phyloP scores from a whole-genome alignment of 192 early-diverging fungal species.

The Entomortierella parvispora region DNA sequence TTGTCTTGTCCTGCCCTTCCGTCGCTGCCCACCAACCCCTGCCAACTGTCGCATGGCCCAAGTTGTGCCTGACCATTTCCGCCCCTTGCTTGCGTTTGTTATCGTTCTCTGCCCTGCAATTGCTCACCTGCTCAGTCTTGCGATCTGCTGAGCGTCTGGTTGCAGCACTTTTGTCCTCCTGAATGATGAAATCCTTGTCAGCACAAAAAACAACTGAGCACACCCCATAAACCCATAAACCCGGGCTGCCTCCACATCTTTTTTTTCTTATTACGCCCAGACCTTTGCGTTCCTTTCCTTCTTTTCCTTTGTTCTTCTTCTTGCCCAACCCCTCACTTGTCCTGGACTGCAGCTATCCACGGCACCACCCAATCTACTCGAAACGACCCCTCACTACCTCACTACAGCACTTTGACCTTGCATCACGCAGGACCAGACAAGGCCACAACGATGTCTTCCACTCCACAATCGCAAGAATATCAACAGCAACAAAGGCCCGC shows the following conservation, averaged over 20 bases:
- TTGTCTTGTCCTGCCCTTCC: too few relatives aligned
- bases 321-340: neutral
- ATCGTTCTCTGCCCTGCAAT: neutral
- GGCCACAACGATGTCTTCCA: too few relatives aligned
- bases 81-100: too few relatives aligned
- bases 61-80: too few relatives aligned
- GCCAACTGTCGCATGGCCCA: too few relatives aligned
- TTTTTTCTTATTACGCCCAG: neutral
- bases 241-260: neutral
- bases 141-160: neutral
- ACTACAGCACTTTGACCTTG: too few relatives aligned
- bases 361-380: neutral
- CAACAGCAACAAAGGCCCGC: neutral
- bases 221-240: neutral
- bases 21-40: too few relatives aligned
- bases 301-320: neutral
- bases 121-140: neutral
- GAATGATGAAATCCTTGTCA: neutral
- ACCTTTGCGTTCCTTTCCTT: neutral
- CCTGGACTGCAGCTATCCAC: neutral
- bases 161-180: too few relatives aligned
- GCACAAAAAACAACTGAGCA: neutral
- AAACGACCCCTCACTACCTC: neutral
- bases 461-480: too few relatives aligned
- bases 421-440: too few relatives aligned